Evolutionary conservation across 23 red algal genomes (phyloP).

Genomic region (Gracilaria gracilis): DNA sequence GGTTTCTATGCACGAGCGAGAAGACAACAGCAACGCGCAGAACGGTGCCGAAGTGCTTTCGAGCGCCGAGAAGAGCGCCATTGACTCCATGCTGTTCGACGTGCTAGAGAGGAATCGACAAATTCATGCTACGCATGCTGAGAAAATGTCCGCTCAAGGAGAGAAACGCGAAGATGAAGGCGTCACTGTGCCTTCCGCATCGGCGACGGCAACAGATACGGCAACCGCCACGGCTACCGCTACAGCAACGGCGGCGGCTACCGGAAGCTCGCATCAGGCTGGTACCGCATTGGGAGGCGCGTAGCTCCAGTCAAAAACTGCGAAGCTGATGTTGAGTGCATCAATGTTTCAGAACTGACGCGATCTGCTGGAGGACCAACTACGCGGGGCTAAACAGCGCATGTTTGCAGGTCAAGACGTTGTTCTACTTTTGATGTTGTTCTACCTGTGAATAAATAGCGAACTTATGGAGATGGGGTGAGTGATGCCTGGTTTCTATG

Average conservation of each 20-base stretch:
- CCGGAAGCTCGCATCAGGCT: not conserved
- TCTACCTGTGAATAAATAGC: too few relatives aligned
- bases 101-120: conserved; percentile 52
- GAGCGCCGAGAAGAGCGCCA: conserved; percentile 29
- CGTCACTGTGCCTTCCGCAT: not conserved
- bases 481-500: not conserved
- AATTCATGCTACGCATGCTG: conserved; percentile 36
- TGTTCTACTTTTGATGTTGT: too few relatives aligned
- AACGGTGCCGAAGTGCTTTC: not conserved
- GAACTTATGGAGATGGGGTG: not conserved
- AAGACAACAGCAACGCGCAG: not conserved
- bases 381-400: too few relatives aligned
- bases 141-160: conserved; percentile 31
- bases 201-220: not conserved
- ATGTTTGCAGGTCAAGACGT: too few relatives aligned
- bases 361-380: too few relatives aligned
- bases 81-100: conserved; percentile 56
- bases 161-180: conserved; percentile 16
- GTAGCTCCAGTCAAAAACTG: not conserved
- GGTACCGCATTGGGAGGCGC: not conserved
- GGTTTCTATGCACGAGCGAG: not conserved
- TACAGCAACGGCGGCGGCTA: not conserved
- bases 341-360: too few relatives aligned
- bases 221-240: not conserved
- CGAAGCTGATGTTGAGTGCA: not conserved